Conservation (phyloP, 208 protist genomes). For the Crithidia brevicula region DNA sequence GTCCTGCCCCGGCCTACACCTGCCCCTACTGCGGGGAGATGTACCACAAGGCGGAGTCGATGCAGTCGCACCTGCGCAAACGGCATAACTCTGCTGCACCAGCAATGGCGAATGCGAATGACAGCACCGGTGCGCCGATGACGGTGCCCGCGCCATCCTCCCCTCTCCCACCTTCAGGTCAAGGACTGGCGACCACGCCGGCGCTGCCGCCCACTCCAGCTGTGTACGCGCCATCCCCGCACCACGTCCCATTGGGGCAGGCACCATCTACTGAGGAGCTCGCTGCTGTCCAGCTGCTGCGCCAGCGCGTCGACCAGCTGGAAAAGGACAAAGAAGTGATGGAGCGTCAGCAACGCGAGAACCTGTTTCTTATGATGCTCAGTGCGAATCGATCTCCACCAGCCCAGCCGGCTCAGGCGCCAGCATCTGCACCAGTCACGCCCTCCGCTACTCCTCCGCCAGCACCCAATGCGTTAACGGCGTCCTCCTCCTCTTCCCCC, state of each 20-base stretch:
- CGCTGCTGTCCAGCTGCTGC: slow-evolving; percentile 36
- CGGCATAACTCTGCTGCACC: slow-evolving; percentile 41
- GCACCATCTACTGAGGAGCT: slow-evolving; percentile 9
- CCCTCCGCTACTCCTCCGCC: slow-evolving; percentile 2
- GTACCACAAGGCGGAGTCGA: slow-evolving; percentile 87
- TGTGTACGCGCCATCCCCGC: not conserved
- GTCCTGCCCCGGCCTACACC: slow-evolving; percentile 11
- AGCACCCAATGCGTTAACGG: slow-evolving; percentile 18
- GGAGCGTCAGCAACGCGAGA: slow-evolving; percentile 65
- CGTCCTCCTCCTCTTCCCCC: slow-evolving; percentile 9
- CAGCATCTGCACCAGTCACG: slow-evolving; percentile 1
- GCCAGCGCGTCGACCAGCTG: slow-evolving; percentile 54
- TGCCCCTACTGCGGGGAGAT: slow-evolving; percentile 80
- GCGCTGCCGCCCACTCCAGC: not conserved
- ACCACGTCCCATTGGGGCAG: not conserved
- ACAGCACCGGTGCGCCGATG: not conserved
- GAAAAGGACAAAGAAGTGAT: slow-evolving; percentile 64
- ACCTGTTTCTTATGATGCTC: slow-evolving; percentile 69
- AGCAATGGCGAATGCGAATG: not conserved
- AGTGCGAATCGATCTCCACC: slow-evolving; percentile 18
- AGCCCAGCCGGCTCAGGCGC: not conserved
- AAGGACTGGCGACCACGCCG: not conserved
- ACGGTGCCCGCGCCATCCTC: not conserved
- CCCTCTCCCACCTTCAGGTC: not conserved
- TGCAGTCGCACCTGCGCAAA: slow-evolving; percentile 92